These are phyloP conservation scores for Leucosporidium creatinivorum DNA, from an alignment of 768 basidiomycete species.

Conservation along the genomic window DNA sequence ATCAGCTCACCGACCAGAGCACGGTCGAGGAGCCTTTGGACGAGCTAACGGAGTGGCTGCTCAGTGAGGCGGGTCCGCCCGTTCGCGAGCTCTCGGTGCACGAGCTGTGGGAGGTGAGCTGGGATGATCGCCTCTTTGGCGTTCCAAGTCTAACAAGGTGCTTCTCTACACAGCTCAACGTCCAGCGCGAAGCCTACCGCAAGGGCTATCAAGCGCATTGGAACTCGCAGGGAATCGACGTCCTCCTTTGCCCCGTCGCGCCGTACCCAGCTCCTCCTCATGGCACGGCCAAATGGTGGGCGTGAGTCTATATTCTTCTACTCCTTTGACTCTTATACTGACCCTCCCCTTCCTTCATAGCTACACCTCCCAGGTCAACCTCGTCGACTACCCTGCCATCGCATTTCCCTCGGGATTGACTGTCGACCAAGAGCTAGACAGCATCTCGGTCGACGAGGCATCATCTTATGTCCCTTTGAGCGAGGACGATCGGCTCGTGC, in stretches of 20 bases:
- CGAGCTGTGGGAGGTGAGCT: not conserved
- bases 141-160: not conserved
- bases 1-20: not conserved
- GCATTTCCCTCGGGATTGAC: not conserved
- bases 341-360: not conserved
- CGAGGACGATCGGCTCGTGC: not conserved
- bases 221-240: slow-evolving; percentile 5
- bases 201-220: not conserved
- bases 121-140: not conserved
- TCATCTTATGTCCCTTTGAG: not conserved
- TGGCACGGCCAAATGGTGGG: slow-evolving; percentile 2
- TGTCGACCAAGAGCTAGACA: not conserved
- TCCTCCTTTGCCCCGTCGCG: slow-evolving; percentile 6
- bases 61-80: not conserved
- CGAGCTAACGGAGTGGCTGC: not conserved
- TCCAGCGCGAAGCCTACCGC: not conserved
- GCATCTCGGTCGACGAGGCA: not conserved
- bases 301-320: not conserved
- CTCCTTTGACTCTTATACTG: not conserved
- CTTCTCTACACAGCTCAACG: not conserved
- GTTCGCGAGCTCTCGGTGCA: not conserved
- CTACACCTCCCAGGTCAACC: not conserved
- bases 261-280: slow-evolving; percentile 2
- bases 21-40: not conserved
- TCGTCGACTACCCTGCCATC: not conserved